Evolutionary conservation across 2,329 filamentous ascomycete genomes (phyloP).

Genomic region (Teratosphaeria destructans): DNA sequence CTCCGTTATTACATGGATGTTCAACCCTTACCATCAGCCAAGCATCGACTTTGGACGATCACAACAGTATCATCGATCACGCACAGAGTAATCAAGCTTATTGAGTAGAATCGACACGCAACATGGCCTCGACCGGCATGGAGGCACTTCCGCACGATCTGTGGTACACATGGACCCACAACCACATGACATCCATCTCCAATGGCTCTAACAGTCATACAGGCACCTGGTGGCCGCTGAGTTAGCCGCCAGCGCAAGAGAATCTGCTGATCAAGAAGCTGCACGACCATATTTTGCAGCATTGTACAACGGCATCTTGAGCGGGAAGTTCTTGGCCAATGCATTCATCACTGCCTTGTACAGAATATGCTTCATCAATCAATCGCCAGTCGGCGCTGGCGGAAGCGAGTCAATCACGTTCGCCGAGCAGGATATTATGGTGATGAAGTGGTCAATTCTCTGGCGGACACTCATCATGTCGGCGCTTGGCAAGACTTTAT

Average conservation of each 20-base stretch:
- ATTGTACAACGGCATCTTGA: constrained; percentile 49
- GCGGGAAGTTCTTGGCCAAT: constrained; percentile 46
- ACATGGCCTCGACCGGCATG: neutral
- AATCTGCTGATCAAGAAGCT: neutral
- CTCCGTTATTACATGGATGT: neutral
- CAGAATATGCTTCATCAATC: constrained; percentile 33
- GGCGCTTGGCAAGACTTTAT: constrained; percentile 50
- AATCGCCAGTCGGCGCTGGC: constrained; percentile 34
- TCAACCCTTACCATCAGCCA: neutral
- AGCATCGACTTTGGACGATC: neutral
- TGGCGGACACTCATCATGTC: constrained; percentile 62
- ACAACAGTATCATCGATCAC: neutral
- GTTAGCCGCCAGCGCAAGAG: constrained; percentile 33
- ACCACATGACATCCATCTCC: neutral
- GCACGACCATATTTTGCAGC: constrained; percentile 45
- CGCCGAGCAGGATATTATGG: constrained; percentile 36
- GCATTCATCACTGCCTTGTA: constrained; percentile 54
- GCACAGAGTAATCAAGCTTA: neutral
- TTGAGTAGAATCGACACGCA: neutral
- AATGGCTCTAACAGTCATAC: neutral
- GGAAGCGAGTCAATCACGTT: constrained; percentile 30
- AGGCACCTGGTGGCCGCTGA: constrained; percentile 48
- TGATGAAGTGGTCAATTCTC: constrained; percentile 50
- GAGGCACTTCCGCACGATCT: neutral
- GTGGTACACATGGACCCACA: neutral